Evolutionary conservation across 2,329 filamentous ascomycete species (phyloP), one percentile per base, ranked within the genome.

Genomic region (Fusarium ambrosium): DNA sequence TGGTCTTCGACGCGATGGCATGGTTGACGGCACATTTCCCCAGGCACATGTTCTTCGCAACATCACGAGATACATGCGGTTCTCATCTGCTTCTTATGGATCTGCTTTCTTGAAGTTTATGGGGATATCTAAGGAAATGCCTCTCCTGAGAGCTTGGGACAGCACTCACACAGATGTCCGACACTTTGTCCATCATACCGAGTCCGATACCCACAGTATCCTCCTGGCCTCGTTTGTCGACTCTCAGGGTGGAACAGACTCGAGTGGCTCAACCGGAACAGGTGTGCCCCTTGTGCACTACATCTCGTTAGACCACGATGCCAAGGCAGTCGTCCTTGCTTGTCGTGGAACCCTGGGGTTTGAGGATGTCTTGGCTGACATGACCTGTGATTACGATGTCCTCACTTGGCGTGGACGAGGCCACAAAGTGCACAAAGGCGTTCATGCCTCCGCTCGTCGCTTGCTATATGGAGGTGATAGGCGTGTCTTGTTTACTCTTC

Each of bases 391-490:
- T 56, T 94, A 94, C 72, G 92, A 93, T 74, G 87, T 91, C 64
- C 82, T 93, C 11, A 71, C 84, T 6, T 92, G 92, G 91, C 87
- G 90, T 67, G 91, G 91, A 18, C 88, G 87, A 68, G 84, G 85
- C 1, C 94, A 93, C 84, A 90, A 92, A 73, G 92, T 94, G 0
- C 92, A 94, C 82, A 94, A 94, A 80, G 92, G 92, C 16, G 91
- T 94, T 64, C 92, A 94, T 79, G 92, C 92, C 1, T 94, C 92
- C 1, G 92, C 92, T 5, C 87, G 89, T 22, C 88, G 92, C 13
- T 86, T 94, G 1, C 84, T 94, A 0, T 92, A 92, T 76, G 92
- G 92, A 10, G 90, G 88, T 56, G 92, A 93, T 59, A 91, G 91
- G 1, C 87, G 89, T 29, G 91, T 94, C 2, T 86, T 94, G 71